phyloP scores from a whole-genome alignment of 2,329 filamentous ascomycete genomes.

The Exophiala sp. region DNA sequence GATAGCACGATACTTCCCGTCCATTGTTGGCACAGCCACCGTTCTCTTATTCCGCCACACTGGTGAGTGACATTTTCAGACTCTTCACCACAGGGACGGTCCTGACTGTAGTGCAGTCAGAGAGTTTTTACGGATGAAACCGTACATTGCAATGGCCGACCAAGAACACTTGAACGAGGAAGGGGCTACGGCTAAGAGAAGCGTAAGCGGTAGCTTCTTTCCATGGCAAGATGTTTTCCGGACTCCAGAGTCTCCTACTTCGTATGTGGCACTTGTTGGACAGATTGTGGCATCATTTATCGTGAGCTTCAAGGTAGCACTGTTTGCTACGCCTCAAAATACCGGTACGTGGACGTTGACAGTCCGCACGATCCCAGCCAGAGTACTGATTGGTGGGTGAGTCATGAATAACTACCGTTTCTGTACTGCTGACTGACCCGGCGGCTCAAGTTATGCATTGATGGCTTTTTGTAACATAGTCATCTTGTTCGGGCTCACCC shows the following conservation, averaged over 20 bases:
- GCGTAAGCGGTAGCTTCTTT: slow-evolving; percentile 10
- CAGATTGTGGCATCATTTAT: slow-evolving; percentile 10
- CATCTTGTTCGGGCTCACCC: no score
- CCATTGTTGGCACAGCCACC: slow-evolving; percentile 5
- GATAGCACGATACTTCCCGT: slow-evolving; percentile 12
- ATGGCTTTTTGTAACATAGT: no score
- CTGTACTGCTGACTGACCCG: not conserved
- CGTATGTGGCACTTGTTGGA: slow-evolving; percentile 5
- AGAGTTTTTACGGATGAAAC: slow-evolving; percentile 9
- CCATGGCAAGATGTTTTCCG: slow-evolving; percentile 8
- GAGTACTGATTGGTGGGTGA: no score
- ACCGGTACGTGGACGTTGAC: no score
- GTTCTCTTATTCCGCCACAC: slow-evolving; percentile 9
- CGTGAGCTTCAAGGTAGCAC: slow-evolving; percentile 11
- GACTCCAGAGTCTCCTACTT: not conserved
- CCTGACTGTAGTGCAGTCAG: not conserved
- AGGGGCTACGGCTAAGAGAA: not conserved
- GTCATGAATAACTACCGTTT: not conserved
- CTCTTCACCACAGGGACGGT: no score
- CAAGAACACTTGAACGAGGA: not conserved
- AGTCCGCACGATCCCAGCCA: no score
- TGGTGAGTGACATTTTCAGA: not conserved
- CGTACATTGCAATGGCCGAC: slow-evolving; percentile 10
- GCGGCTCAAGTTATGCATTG: not conserved
- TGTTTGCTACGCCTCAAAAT: not conserved